These are phyloP conservation scores for Cercophora sp. DNA, from an alignment of 495 filamentous ascomycete species.

Conservation along the genomic window DNA sequence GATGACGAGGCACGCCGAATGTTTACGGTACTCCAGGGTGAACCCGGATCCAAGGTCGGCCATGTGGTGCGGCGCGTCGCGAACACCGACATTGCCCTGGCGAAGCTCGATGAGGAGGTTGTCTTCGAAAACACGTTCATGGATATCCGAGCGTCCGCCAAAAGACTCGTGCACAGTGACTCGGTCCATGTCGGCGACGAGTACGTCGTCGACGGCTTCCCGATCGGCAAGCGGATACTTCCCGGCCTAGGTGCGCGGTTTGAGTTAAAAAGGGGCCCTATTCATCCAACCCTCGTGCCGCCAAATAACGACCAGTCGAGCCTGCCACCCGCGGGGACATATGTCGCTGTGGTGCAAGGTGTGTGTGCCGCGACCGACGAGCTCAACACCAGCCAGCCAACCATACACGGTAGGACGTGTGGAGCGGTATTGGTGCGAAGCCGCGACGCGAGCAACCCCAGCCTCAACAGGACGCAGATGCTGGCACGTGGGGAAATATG, in stretches of 20 bases:
- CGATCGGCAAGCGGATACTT: neutral
- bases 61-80: neutral
- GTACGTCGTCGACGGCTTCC: neutral
- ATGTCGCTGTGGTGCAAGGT: neutral
- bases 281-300: neutral
- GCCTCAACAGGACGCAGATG: neutral
- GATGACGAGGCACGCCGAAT: neutral
- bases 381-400: neutral
- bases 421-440: neutral
- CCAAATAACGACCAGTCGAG: neutral
- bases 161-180: neutral
- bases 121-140: constrained; percentile 4
- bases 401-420: neutral
- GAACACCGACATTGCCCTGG: constrained; percentile 1
- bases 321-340: neutral
- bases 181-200: neutral
- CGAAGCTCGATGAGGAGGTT: neutral
- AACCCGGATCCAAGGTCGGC: neutral
- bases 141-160: neutral
- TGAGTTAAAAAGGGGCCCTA: neutral
- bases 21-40: neutral
- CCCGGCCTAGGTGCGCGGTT: neutral
- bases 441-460: neutral
- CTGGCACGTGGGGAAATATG: neutral
- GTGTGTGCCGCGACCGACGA: neutral